Evolutionary conservation across 306 rosid species (phyloP), one percentile per base, ranked within the genome.

Genomic region (Cyamopsis tetragonoloba): DNA sequence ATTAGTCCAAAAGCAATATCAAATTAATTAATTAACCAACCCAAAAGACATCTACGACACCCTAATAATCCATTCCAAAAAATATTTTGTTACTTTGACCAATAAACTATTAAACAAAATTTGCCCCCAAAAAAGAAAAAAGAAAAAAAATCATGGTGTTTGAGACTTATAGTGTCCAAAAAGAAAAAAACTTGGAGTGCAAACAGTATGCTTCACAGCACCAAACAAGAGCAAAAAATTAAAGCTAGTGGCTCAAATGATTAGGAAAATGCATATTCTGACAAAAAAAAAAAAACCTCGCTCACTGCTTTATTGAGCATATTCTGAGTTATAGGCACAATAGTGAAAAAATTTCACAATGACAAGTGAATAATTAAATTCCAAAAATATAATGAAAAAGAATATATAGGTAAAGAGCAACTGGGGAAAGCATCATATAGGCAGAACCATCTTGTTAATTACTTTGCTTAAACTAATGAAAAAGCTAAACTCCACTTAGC

Each of bases 401-500:
- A 84, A 54, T 46, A 79, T 64, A 28, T 64, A 77, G 71, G 73
- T 68, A 68, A 75, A 80, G 66, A 74, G 75, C 64, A 57, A 48
- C 49, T 61, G 68, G 18, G 28, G 78, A n/a, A 80, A 76, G 83
- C 83, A 83, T 85, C 66, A 68, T 37, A 34, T 75, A 77, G 64
- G 53, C 41, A 53, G 13, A 39, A 55, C 20, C 80, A 77, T 79
- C 77, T 83, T 85, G 84, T 54, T 34, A 64, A n/a, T n/a, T n/a
- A 66, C 71, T 77, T 77, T 79, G 20, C 47, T 20, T 88, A 80
- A 79, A 79, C 72, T 10, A 86, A 77, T 22, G 9, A n/a, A 64
- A 83, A 88, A 78, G 80, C 64, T n/a, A 62, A 28, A 27, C 76
- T 82, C 95, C 95, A 88, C 95, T 81, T 51, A 62, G 48, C 54